Conservation (phyloP, 805 yeast genomes). For the Huiozyma sinensis region DNA sequence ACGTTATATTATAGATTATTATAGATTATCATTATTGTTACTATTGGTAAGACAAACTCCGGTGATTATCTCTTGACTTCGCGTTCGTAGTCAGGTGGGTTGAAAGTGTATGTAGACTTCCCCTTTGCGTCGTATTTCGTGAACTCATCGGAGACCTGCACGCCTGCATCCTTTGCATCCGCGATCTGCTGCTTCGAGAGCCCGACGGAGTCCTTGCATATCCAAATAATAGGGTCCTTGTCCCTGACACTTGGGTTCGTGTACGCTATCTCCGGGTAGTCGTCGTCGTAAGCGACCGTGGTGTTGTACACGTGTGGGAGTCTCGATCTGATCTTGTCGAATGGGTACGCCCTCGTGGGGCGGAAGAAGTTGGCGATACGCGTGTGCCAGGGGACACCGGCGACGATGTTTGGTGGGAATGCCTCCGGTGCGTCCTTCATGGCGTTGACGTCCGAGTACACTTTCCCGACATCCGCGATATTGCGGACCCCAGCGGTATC, state of each 20-base stretch:
- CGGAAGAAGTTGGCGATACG: slow-evolving; percentile 32
- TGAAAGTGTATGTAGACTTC: slow-evolving; percentile 41
- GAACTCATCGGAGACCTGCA: slow-evolving; percentile 46
- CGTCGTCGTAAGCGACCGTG: slow-evolving; percentile 24
- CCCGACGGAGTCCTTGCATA: slow-evolving; percentile 59
- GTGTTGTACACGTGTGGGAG: slow-evolving; percentile 29
- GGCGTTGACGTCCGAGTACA: slow-evolving; percentile 17
- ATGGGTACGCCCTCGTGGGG: slow-evolving; percentile 37
- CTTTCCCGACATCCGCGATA: slow-evolving; percentile 19
- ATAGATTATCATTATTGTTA: neutral
- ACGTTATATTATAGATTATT: neutral
- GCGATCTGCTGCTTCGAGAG: slow-evolving; percentile 48
- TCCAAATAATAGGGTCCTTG: slow-evolving; percentile 51
- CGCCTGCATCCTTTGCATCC: slow-evolving; percentile 41
- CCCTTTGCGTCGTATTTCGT: slow-evolving; percentile 53
- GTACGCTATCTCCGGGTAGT: slow-evolving; percentile 25
- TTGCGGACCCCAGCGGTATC: slow-evolving; percentile 10
- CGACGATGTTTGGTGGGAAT: slow-evolving; percentile 17
- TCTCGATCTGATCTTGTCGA: slow-evolving; percentile 33
- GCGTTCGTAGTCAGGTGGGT: slow-evolving; percentile 58
- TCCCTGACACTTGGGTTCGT: slow-evolving; percentile 22
- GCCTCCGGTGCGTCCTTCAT: slow-evolving; percentile 14
- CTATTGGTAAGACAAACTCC: too few relatives aligned
- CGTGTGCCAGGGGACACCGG: slow-evolving; percentile 9
- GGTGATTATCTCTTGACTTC: slow-evolving; percentile 11